phyloP scores from a whole-genome alignment of 2,329 filamentous ascomycete genomes.

The Phyllosticta citrichinensis region DNA sequence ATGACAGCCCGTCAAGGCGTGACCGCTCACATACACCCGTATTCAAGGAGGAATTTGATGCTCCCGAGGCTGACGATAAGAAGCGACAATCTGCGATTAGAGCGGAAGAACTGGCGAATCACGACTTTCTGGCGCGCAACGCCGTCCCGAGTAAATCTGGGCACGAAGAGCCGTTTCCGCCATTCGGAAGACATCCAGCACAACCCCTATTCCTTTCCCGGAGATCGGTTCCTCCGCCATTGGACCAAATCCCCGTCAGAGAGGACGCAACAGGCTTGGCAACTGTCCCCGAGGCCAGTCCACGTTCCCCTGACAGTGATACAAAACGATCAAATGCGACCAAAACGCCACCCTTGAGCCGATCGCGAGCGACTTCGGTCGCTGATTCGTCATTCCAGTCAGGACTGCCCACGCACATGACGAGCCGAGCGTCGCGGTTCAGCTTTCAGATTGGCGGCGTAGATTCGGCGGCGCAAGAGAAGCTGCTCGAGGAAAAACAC shows the following conservation, averaged over 20 bases:
- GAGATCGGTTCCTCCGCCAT: slow-evolving; percentile 23
- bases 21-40: slow-evolving; percentile 44
- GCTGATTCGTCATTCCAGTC: slow-evolving; percentile 26
- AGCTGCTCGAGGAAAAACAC: slow-evolving; percentile 63
- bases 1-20: slow-evolving; percentile 25
- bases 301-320: background rate
- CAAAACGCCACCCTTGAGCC: slow-evolving; percentile 25
- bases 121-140: slow-evolving; percentile 31
- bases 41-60: slow-evolving; percentile 51
- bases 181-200: background rate
- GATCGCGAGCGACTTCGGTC: slow-evolving; percentile 28
- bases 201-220: background rate
- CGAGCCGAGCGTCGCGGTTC: slow-evolving; percentile 66
- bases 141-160: background rate
- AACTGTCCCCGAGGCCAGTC: slow-evolving; percentile 4
- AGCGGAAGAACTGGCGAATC: slow-evolving; percentile 39
- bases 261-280: slow-evolving; percentile 6
- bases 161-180: slow-evolving; percentile 1
- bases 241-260: slow-evolving; percentile 7
- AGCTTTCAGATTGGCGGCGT: slow-evolving; percentile 72
- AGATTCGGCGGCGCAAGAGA: slow-evolving; percentile 53
- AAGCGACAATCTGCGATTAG: slow-evolving; percentile 33
- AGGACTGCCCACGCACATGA: slow-evolving; percentile 34
- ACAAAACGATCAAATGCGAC: slow-evolving; percentile 13
- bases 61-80: slow-evolving; percentile 35